Evolutionary conservation across 2,329 filamentous ascomycete genomes (phyloP).

Genomic region (Colletotrichum tamarilloi): DNA sequence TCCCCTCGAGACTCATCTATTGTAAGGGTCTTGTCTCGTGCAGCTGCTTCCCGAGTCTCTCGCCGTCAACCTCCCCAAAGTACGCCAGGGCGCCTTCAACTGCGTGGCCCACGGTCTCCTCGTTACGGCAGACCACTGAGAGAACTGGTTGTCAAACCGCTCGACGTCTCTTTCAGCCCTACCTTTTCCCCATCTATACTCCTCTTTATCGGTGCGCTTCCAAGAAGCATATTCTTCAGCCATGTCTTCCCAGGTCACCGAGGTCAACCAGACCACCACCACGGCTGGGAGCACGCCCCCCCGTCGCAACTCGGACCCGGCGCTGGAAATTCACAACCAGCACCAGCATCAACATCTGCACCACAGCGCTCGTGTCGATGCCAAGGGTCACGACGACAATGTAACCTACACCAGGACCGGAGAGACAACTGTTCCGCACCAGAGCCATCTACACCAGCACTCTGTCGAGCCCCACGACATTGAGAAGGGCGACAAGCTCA

Average conservation of each 20-base stretch:
- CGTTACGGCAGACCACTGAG: neutral
- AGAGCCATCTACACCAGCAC: conserved; percentile 46
- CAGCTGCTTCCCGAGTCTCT: conserved; percentile 23
- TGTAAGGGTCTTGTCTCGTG: conserved; percentile 1
- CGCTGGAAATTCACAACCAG: conserved; percentile 52
- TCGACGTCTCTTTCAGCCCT: conserved; percentile 1
- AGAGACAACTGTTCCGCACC: conserved; percentile 49
- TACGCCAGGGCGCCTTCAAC: conserved; percentile 18
- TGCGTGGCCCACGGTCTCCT: conserved; percentile 15
- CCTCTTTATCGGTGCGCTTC: neutral
- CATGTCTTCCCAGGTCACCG: conserved; percentile 33
- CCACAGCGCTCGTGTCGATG: conserved; percentile 50
- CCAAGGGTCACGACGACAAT: conserved; percentile 51
- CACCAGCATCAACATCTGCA: conserved; percentile 56
- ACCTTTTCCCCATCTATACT: neutral
- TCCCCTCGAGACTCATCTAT: conserved; percentile 14
- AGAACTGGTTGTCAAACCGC: conserved; percentile 3
- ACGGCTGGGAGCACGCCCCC: conserved; percentile 28
- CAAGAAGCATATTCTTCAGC: conserved; percentile 10
- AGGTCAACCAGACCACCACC: conserved; percentile 22
- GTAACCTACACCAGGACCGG: conserved; percentile 59
- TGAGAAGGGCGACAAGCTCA: conserved; percentile 40
- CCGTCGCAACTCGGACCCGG: conserved; percentile 46
- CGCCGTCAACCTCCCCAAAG: conserved; percentile 5
- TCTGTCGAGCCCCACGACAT: conserved; percentile 38